Evolutionary conservation across 1,284 basidiomycete genomes (phyloP), one percentile per base, ranked within the genome.

Genomic region (Cystobasidium slooffiae): DNA sequence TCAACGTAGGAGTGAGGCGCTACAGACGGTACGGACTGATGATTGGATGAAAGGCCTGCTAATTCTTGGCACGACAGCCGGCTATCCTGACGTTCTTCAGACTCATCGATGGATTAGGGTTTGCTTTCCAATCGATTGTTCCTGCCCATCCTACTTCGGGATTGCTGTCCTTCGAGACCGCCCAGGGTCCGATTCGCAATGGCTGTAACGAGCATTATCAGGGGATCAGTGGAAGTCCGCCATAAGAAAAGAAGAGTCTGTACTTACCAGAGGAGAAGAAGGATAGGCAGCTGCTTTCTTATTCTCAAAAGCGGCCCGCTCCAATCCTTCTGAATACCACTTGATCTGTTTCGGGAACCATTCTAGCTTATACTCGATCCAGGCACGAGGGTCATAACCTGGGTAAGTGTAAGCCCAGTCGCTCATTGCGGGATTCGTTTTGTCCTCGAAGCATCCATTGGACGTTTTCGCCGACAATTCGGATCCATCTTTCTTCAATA

Each of bases 11-110:
- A 31, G 5, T 31, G 31, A 31, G 1, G 31, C 1, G 5, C 31
- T 31, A 5, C 31, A 1, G 31, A 31, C 31, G 5, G 31, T 31
- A 31, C 31, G 31, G 31, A 31, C 31, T 31, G 31, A 31, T 31
- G 31, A 31, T 31, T 31, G 31, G 31, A 5, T 31, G 31, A 31
- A 31, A 31, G 31, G 31, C 31, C 31, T 31, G 31, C 31, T 31
- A 31, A 31, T 56, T 56, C 14, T 66, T 66, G 6, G 61, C 43
- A 18, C 51, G 64, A 53, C 64, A 66, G 31, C 49, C 64, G 12
- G 64, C 47, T 12, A 66, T 53, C 16, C 44, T 66, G 16, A 66
- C 51, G n/a, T 53, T 53, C 49, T 53, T 66, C 24, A 66, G 16
- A 24, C 64, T 66, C 47, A 55, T 53, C 8, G 51, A 55, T 22